phyloP scores from a whole-genome alignment of 148 eudicot genomes.

The Vaccinium macrocarpon region DNA sequence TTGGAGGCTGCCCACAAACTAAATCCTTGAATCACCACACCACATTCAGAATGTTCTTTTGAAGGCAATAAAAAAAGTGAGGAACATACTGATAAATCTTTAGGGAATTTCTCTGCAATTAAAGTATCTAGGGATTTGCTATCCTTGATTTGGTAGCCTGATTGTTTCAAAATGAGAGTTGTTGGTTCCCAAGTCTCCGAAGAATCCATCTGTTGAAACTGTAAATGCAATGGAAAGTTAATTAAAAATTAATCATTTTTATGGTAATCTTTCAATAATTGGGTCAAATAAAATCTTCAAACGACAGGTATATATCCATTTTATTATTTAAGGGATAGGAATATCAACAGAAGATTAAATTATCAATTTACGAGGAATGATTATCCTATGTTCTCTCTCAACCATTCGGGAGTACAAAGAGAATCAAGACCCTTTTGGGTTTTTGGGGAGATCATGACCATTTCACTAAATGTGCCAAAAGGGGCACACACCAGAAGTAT shows the following conservation, averaged over 20 bases:
- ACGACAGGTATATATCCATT: background rate
- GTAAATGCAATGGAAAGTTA: constrained; percentile 4
- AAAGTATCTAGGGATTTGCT: constrained; percentile 41
- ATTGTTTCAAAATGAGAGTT: constrained; percentile 55
- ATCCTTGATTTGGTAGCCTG: constrained; percentile 67
- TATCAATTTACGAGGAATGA: background rate
- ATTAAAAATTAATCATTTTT: background rate
- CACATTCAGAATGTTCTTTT: background rate
- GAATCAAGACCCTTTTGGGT: background rate
- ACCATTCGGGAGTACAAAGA: background rate
- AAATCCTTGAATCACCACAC: background rate
- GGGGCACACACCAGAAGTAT: background rate
- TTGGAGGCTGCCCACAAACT: background rate
- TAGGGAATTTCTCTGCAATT: constrained; percentile 70
- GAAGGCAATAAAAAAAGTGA: background rate
- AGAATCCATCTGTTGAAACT: constrained; percentile 58
- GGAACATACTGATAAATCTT: constrained; percentile 60
- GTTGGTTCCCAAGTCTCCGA: constrained; percentile 74
- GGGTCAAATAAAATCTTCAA: background rate
- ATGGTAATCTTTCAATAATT: background rate
- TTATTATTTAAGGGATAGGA: background rate
- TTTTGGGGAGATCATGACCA: background rate
- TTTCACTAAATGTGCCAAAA: background rate
- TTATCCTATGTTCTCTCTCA: background rate
- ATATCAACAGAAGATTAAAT: background rate